Evolutionary conservation across 345 rosid species (phyloP), one percentile per base, ranked within the genome.

Genomic region (Aquilaria sinensis): DNA sequence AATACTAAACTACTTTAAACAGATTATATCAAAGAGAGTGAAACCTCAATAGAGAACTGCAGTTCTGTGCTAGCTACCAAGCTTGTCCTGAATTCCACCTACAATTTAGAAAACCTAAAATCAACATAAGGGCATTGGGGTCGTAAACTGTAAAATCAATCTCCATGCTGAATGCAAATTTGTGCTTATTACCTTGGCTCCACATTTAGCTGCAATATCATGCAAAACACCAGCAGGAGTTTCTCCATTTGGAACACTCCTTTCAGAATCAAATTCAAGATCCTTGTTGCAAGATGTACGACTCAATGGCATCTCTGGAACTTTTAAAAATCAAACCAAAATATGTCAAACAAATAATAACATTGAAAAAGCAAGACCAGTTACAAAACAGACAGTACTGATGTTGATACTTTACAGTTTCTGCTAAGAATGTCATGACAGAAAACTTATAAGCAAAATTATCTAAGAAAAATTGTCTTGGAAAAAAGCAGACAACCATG

Each of bases 41-140:
- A 61, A 74, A 94, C 99, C 99, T 94, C 97, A 75, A 83, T 63
- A 31, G 81, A 82, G 75, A 94, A 94, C 75, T 83, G 86, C 76
- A 95, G 76, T 68, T 80, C 88, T 49, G 70, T 75, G 83, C 87
- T 76, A 67, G 80, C 74, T 76, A 91, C 79, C 77, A 95, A 70
- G 53, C 81, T 66, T 12, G 78, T 76, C 73, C 75, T 80, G 70
- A 85, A 95, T 69, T 95, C 97, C 77, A 91, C 89, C 97, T 91
- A 73, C 63, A 74, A 71, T 67, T 75, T 66, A 63, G 8, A 0
- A 4, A 37, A 37, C 5, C 43, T 37, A 37, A 4, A 37, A 37
- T 37, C 43, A 37, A 37, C 43, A 37, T 37, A 9, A 37, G 8
- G 43, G 3, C 43, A 37, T 37, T 0, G 43, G 43, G 5, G 43